Base-by-base conservation (phyloP, 2,329 filamentous ascomycete species). In the Trichoderma simmonsii region DNA sequence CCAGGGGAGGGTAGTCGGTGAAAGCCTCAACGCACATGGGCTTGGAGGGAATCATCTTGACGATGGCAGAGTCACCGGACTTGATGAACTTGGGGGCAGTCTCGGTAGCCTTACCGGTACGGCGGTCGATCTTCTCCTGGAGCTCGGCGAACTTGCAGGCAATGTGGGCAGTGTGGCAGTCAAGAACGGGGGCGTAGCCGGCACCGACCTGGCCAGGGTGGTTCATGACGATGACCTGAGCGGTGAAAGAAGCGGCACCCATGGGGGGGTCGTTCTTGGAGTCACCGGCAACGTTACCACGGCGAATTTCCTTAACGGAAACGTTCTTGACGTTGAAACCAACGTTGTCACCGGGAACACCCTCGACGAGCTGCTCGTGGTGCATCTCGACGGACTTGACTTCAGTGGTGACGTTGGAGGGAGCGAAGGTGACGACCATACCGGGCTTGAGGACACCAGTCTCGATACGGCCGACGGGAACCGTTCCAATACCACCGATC, bases 261-360 rank as follows among this genome's bases (percentile, higher is more conserved):
- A 87, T 84, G 78, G 96, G 94, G 81, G 96, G 96, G 89, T 99
- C 96, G 90, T 97, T 97, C 95, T 99, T 99, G 91, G 93, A 95
- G 94, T 99, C 96, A 94, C 94, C 94, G 82, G 93, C 93, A 81
- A 99, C 96, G 92, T 99, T 98, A 84, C 96, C 96, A 97, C 96
- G 96, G 88, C 96, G 96, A 84, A 99, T 97, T 86, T 99, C 96
- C 95, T 99, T 99, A 89, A 99, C 96, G 86, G 96, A 98, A 83
- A 99, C 96, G 96, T 99, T 99, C 95, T 99, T 99, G 89, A 99
- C 95, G 93, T 99, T 99, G 95, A 99, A 99, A 82, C 96, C 96
- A 86, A 99, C 96, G 90, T 99, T 99, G 93, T 99, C 96, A 92
- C 96, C 96, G 83, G 96, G 96, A 78, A 93, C 83, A 93, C 96